phyloP scores from a whole-genome alignment of 2,329 filamentous ascomycete genomes.

The Sporothrix brasiliensis region DNA sequence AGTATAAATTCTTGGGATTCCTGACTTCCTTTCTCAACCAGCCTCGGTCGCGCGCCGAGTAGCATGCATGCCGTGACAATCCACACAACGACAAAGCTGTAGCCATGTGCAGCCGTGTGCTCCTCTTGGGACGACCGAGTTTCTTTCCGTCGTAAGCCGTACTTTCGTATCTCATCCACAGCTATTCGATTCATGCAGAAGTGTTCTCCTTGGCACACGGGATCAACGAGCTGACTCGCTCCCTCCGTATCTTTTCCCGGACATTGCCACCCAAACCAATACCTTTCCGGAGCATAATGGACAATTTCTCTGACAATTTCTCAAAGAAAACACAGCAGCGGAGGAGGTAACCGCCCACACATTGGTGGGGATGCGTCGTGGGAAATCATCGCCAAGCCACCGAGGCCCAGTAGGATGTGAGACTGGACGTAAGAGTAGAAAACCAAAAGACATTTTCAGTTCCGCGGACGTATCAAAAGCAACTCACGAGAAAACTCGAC shows the following conservation, averaged over 20 bases:
- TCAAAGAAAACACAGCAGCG: neutral
- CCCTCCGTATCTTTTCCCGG: neutral
- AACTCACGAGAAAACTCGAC: neutral
- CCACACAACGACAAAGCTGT: neutral
- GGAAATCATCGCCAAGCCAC: constrained; percentile 1
- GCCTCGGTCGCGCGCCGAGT: neutral
- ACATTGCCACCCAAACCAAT: constrained; percentile 5
- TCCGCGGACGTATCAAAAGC: neutral
- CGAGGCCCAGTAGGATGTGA: constrained; percentile 6
- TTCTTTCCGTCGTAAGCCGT: no score
- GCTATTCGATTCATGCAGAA: no score
- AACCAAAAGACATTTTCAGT: neutral
- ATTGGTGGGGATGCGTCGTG: neutral
- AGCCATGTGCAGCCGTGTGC: neutral
- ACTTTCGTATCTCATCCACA: no score
- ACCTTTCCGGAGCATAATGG: neutral
- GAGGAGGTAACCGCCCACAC: neutral
- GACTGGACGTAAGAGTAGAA: neutral
- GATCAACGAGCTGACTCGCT: neutral
- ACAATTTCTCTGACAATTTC: no score
- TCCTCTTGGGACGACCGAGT: no score
- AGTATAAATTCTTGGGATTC: neutral
- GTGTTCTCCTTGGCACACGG: no score
- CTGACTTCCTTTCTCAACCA: neutral
- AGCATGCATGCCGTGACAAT: neutral